phyloP scores from a whole-genome alignment of 2,329 filamentous ascomycete species.

The Verticillium klebahnii region DNA sequence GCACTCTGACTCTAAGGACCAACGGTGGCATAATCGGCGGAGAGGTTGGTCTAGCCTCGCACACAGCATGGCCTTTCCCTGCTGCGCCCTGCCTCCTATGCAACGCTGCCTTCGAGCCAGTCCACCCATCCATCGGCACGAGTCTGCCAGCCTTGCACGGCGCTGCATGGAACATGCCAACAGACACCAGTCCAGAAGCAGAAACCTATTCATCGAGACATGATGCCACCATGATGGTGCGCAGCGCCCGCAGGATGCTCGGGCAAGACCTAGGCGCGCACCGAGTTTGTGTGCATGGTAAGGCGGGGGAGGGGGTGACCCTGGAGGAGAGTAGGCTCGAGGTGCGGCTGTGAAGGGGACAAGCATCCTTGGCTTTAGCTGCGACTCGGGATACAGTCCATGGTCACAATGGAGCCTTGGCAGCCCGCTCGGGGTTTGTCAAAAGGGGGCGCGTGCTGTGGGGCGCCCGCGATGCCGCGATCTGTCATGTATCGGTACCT shows the following conservation, averaged over 20 bases:
- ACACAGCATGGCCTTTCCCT: background rate
- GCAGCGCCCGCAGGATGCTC: background rate
- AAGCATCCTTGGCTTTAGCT: background rate
- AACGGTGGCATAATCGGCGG: background rate
- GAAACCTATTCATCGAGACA: background rate
- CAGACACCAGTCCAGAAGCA: background rate
- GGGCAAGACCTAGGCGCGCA: too few relatives aligned
- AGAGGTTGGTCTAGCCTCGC: background rate
- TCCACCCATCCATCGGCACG: background rate
- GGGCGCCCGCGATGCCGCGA: too few relatives aligned
- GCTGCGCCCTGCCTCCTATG: background rate
- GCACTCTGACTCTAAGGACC: background rate
- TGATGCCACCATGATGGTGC: background rate
- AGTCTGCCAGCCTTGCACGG: too few relatives aligned
- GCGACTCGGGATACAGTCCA: background rate
- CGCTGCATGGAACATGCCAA: too few relatives aligned
- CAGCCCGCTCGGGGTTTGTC: too few relatives aligned
- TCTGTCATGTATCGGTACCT: background rate
- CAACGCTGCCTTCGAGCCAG: background rate
- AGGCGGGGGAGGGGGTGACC: background rate
- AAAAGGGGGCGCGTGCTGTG: too few relatives aligned
- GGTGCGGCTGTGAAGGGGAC: background rate
- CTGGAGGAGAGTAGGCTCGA: background rate
- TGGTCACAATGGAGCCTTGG: too few relatives aligned
- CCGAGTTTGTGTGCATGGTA: background rate